A percentile compares a stretch with the other conserved stretches of the same genome.
Conservation (phyloP, 768 basidiomycete genomes). For the Podaxis mareebaensis region DNA sequence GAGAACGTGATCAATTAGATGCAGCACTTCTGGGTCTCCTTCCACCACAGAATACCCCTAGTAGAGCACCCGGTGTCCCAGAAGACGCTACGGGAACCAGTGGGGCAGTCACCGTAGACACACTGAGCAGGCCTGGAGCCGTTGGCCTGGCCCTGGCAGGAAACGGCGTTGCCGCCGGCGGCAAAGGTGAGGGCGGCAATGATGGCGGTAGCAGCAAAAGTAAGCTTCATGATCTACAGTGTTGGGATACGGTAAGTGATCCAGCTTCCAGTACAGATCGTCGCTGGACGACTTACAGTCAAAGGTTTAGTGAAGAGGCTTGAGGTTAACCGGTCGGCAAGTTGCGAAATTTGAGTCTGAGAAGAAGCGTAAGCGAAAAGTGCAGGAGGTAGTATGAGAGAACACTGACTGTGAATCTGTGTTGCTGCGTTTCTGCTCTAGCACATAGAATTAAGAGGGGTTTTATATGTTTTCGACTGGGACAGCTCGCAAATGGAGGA, state of each 20-base stretch:
- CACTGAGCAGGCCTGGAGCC: not conserved
- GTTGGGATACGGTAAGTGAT: not conserved
- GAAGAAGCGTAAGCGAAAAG: not conserved
- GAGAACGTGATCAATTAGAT: not conserved
- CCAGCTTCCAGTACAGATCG: not conserved
- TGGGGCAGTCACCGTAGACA: slow-evolving; percentile 12
- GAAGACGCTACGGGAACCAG: slow-evolving; percentile 9
- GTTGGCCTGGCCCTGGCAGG: slow-evolving; percentile 15
- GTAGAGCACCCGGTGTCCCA: slow-evolving; percentile 12
- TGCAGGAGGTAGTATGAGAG: not conserved
- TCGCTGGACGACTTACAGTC: not conserved
- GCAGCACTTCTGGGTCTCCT: slow-evolving; percentile 13
- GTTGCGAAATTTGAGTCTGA: not conserved
- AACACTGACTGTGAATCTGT: not conserved
- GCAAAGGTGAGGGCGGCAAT: slow-evolving; percentile 11
- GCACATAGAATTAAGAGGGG: not conserved
- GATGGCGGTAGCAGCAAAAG: not conserved
- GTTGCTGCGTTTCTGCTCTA: not conserved
- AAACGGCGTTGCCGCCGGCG: slow-evolving; percentile 11
- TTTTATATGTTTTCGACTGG: not conserved
- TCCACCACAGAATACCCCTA: not conserved
- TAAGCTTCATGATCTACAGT: slow-evolving; percentile 12
- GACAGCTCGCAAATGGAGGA: not conserved
- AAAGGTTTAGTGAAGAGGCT: not conserved
- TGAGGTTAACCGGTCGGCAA: not conserved